Percentiles rank a stretch among this genome's conserved stretches.
phyloP scores from a whole-genome alignment of 163 green algal genomes.

The Coccomyxa subellipsoidea region DNA sequence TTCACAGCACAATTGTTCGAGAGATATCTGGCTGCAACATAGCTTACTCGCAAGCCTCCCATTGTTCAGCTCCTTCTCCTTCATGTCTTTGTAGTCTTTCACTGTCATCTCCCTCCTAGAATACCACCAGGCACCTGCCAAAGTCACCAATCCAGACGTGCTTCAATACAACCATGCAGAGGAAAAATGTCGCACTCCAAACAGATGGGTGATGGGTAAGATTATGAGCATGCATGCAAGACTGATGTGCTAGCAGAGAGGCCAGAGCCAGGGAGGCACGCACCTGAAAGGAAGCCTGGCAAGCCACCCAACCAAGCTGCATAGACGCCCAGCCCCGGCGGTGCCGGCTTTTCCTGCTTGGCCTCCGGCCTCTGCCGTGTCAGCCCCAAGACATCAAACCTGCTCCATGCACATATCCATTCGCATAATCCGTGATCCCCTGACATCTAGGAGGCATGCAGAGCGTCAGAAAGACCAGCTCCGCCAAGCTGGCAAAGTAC shows the following conservation, averaged over 20 bases:
- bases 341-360: not conserved
- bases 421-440: too few relatives aligned
- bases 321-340: constrained; percentile 20
- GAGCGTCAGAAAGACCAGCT: too few relatives aligned
- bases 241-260: constrained; percentile 6
- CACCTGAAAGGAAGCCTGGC: constrained; percentile 14
- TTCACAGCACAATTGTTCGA: too few relatives aligned
- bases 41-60: constrained; percentile 9
- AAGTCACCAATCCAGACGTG: not conserved
- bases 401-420: not conserved
- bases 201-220: too few relatives aligned
- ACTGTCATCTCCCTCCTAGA: constrained; percentile 16
- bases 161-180: constrained; percentile 3
- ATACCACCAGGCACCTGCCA: constrained; percentile 19
- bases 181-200: too few relatives aligned
- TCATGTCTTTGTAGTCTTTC: constrained; percentile 18
- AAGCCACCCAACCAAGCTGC: constrained; percentile 23
- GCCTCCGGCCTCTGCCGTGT: not conserved
- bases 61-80: constrained; percentile 20
- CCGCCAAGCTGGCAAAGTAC: too few relatives aligned
- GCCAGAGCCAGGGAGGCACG: not conserved
- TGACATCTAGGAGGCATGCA: too few relatives aligned
- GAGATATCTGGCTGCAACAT: too few relatives aligned
- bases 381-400: not conserved
- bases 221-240: too few relatives aligned